A percentile compares a stretch with the other conserved stretches of the same genome.
These are phyloP conservation scores for Fusarium pilosicola DNA, from an alignment of 2,329 filamentous ascomycete species.

Conservation along the genomic window DNA sequence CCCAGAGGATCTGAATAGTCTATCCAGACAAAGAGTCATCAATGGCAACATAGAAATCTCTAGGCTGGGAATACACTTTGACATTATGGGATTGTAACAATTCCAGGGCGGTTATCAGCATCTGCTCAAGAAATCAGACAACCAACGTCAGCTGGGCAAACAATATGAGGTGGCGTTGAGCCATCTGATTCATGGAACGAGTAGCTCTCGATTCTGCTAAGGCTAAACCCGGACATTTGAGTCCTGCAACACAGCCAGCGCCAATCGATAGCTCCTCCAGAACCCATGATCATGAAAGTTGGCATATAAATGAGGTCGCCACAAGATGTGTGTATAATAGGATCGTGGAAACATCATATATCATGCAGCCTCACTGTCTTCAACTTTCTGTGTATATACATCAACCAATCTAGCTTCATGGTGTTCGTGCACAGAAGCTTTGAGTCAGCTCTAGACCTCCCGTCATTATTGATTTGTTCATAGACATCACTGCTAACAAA, in stretches of 20 bases:
- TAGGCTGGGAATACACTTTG: not conserved
- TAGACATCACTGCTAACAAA: not conserved
- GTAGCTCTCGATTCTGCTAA: not conserved
- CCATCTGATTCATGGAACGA: too few relatives aligned
- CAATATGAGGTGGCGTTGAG: not conserved
- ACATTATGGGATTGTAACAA: too few relatives aligned
- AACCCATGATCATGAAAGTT: not conserved
- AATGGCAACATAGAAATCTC: not conserved
- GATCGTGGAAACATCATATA: not conserved
- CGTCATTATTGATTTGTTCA: not conserved
- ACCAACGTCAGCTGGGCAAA: not conserved
- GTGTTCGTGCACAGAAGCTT: not conserved
- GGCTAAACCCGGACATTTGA: too few relatives aligned
- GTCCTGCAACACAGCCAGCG: not conserved
- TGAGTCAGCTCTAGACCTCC: not conserved
- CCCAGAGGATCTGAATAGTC: not conserved
- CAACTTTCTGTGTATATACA: not conserved
- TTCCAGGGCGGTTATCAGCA: too few relatives aligned
- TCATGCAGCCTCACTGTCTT: not conserved
- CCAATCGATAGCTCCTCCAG: not conserved
- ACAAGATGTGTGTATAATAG: not conserved
- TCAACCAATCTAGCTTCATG: not conserved
- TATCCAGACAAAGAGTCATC: not conserved
- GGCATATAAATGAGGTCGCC: not conserved
- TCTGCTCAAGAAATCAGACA: not conserved